Conservation (phyloP, 495 filamentous ascomycete genomes). For the Podospora appendiculata region DNA sequence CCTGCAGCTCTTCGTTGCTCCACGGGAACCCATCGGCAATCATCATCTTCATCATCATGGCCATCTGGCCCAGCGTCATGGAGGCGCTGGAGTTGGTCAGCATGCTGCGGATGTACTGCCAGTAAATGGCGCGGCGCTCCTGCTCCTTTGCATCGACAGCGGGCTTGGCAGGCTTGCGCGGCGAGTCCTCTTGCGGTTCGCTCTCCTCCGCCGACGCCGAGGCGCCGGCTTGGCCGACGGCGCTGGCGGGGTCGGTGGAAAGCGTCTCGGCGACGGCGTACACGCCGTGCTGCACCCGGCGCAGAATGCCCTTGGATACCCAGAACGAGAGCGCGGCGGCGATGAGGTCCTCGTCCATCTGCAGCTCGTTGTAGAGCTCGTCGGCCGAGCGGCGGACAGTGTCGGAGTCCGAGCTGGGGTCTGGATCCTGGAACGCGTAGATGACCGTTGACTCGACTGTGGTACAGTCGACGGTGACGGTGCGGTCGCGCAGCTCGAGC, state of each 20-base stretch:
- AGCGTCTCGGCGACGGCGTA: constrained; percentile 37
- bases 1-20: constrained; percentile 62
- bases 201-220: background rate
- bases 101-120: constrained; percentile 90
- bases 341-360: constrained; percentile 72
- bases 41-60: constrained; percentile 89
- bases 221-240: constrained; percentile 25
- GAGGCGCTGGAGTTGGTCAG: constrained; percentile 74
- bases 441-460: constrained; percentile 90
- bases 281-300: constrained; percentile 35
- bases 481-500: constrained; percentile 76
- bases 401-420: constrained; percentile 5
- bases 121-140: constrained; percentile 78
- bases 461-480: constrained; percentile 60
- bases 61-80: constrained; percentile 73
- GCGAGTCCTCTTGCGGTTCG: background rate
- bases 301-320: constrained; percentile 70
- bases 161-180: constrained; percentile 37
- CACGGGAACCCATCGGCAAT: constrained; percentile 82
- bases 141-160: constrained; percentile 41
- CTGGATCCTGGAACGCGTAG: constrained; percentile 60
- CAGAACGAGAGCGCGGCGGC: constrained; percentile 78
- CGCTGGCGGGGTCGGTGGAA: constrained; percentile 26
- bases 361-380: constrained; percentile 54
- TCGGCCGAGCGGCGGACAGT: constrained; percentile 46